These are phyloP conservation scores for Geosmithia putterillii DNA, from an alignment of 2,329 filamentous ascomycete species.

Conservation along the genomic window DNA sequence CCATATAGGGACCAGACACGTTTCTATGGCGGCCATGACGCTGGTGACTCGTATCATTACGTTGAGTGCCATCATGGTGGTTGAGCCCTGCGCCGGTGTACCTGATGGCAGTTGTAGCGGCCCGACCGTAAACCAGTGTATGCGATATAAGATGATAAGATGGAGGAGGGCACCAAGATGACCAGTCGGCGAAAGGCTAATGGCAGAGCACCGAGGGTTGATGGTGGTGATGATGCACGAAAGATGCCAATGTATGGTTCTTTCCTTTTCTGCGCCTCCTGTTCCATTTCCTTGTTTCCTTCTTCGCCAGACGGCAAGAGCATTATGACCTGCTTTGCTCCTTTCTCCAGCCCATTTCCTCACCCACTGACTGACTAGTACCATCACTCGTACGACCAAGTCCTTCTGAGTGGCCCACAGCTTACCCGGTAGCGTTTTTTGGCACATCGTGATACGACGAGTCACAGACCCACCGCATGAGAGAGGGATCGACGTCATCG, in stretches of 20 bases:
- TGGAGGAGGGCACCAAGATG: no score
- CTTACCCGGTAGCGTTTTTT: not conserved
- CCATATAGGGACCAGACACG: not conserved
- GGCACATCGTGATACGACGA: no score
- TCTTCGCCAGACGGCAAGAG: not conserved
- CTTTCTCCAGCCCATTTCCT: not conserved
- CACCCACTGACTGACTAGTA: no score
- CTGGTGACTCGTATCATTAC: not conserved
- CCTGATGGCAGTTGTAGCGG: not conserved
- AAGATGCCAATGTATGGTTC: not conserved
- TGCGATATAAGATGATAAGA: not conserved
- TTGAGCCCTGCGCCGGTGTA: not conserved
- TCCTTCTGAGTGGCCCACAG: no score
- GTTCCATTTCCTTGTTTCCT: not conserved
- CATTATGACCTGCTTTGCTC: not conserved
- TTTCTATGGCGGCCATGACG: not conserved
- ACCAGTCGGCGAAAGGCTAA: not conserved
- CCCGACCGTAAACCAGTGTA: not conserved
- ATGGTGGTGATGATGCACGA: not conserved
- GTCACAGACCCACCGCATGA: not conserved
- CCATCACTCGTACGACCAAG: no score
- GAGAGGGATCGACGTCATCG: not conserved
- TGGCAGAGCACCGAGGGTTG: not conserved
- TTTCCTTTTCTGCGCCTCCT: not conserved
- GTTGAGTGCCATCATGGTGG: not conserved